phyloP scores from a whole-genome alignment of 305 asterid genomes.

The Solanum chacoense region DNA sequence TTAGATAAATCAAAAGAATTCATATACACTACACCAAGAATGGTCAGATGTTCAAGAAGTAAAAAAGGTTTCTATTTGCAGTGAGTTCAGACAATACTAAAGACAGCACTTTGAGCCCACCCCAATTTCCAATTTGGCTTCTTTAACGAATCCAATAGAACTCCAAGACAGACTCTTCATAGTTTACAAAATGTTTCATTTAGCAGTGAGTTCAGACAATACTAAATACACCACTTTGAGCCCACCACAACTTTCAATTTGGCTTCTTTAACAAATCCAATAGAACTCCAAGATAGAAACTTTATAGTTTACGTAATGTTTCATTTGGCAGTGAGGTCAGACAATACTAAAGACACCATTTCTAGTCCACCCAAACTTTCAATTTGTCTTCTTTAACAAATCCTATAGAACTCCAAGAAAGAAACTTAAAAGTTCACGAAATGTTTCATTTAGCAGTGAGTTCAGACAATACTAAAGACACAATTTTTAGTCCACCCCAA shows the following conservation, averaged over 20 bases:
- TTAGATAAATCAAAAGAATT: background rate
- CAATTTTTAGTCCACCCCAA: background rate
- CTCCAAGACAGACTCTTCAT: background rate
- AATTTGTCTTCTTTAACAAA: background rate
- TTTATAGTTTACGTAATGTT: background rate
- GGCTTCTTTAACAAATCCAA: background rate
- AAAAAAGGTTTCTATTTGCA: background rate
- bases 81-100: background rate
- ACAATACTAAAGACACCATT: background rate
- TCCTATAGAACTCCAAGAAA: background rate
- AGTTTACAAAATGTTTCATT: background rate
- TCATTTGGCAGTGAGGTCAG: background rate
- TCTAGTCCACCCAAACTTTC: background rate
- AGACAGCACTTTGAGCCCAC: background rate
- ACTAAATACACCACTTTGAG: background rate
- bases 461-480: background rate
- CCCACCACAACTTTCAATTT: background rate
- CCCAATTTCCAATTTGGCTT: background rate
- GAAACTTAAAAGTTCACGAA: background rate
- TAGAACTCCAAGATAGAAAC: background rate
- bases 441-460: background rate
- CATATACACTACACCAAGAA: background rate
- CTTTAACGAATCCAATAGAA: background rate
- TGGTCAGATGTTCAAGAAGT: background rate
- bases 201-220: background rate